Evolutionary conservation across 305 asterid species (phyloP), one percentile per base, ranked within the genome.

Genomic region (Petunia hybrid): DNA sequence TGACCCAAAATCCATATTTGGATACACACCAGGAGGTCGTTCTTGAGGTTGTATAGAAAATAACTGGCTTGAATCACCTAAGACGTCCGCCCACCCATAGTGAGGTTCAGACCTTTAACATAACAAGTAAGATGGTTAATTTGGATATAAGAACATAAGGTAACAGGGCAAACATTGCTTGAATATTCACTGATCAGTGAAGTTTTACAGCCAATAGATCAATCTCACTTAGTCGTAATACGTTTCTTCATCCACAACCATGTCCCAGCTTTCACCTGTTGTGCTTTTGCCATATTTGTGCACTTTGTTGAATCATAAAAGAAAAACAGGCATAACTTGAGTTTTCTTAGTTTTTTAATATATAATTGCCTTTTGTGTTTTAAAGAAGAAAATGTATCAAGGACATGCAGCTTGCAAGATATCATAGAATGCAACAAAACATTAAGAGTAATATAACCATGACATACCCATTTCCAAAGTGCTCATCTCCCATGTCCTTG

Each of bases 401-500:
- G 77, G 13, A 71, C n/a, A 48, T 22, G 31, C 77, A 71, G 35
- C 35, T 48, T 10, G 77, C 43, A 71, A 71, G 35, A 31, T 70
- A 46, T 70, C 77, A 46, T 46, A 22, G 60, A 70, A 22, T 3
- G 1, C 35, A 56, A 45, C n/a, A 13, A 55, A 76, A 71, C 55
- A 65, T 2, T 10, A 39, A 61, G 48, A 35, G 55, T 22, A 22
- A 22, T 62, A 31, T 60, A 57, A 69, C 48, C 77, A 77, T 36
- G 62, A 78, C 90, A 31, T 89, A 95, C 99, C 99, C 97, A 12
- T 95, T 95, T 81, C 99, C 99, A 2, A 94, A 92, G 91, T 95
- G 99, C 86, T 95, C 99, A 82, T 95, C 99, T 77, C 99, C 99
- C 99, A 95, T 66, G 97, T 95, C 87, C 99, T 90, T 6, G 98